Conservation (phyloP, 106 monocot species). For the Apostasia ramifera region DNA sequence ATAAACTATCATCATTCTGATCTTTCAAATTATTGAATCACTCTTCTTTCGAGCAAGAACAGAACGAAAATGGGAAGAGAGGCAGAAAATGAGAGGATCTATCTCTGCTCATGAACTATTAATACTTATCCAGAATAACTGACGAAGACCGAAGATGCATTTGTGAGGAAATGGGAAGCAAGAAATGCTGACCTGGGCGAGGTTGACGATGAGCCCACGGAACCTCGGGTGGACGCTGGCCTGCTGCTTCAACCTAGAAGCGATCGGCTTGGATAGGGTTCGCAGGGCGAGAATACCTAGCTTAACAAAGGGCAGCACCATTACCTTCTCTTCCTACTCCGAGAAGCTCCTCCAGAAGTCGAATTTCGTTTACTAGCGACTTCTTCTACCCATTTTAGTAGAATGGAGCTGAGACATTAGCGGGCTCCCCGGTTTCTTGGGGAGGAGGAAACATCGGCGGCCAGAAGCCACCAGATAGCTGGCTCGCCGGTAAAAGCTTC, state of each 20-base stretch:
- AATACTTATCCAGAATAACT: too few species aligned
- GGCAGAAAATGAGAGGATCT: too few species aligned
- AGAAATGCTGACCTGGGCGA: conserved; percentile 40
- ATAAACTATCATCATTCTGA: too few species aligned
- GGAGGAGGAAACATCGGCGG: not conserved
- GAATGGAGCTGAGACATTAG: not conserved
- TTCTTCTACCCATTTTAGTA: too few species aligned
- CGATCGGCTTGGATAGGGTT: conserved; percentile 53
- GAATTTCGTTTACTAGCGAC: not conserved
- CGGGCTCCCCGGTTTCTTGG: not conserved
- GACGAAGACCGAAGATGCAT: too few species aligned
- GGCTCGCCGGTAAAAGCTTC: not conserved
- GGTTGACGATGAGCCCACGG: conserved; percentile 47
- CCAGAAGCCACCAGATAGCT: not conserved
- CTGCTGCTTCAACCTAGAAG: conserved; percentile 45
- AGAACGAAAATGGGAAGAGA: too few species aligned
- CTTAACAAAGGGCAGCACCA: conserved; percentile 63
- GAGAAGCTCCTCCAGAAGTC: not conserved
- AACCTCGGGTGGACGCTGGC: conserved; percentile 59
- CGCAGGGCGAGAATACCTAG: conserved; percentile 48
- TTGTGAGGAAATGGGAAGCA: not conserved
- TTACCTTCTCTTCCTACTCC: conserved; percentile 2
- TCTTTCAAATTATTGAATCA: too few species aligned
- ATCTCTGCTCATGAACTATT: too few species aligned
- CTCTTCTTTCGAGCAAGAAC: too few species aligned